phyloP scores from a whole-genome alignment of 139 green algal genomes.

The Volvox africanus region DNA sequence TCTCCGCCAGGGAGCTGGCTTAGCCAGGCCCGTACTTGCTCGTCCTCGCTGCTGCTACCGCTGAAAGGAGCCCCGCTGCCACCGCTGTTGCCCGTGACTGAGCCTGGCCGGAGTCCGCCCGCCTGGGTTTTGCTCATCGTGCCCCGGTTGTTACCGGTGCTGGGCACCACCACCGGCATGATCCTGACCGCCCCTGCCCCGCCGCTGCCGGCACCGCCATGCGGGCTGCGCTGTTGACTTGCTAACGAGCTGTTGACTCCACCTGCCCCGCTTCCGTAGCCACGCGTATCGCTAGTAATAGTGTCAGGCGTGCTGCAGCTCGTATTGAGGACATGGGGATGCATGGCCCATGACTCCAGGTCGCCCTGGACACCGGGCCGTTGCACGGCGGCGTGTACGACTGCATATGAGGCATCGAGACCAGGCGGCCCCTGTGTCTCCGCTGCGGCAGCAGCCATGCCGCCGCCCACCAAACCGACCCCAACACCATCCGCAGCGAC shows the following conservation, averaged over 20 bases:
- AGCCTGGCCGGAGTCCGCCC: background rate
- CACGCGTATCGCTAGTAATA: no score
- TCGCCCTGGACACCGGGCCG: background rate
- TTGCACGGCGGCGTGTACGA: background rate
- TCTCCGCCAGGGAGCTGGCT: slow-evolving; percentile 15
- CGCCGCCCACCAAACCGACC: background rate
- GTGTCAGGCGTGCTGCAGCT: background rate
- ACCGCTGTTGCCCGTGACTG: background rate
- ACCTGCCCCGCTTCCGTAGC: background rate
- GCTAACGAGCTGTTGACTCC: background rate
- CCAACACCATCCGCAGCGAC: background rate
- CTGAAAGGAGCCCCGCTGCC: background rate
- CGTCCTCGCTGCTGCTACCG: background rate
- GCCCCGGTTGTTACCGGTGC: background rate
- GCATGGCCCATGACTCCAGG: slow-evolving; percentile 41
- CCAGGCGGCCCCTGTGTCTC: slow-evolving; percentile 34
- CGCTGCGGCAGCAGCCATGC: slow-evolving; percentile 19
- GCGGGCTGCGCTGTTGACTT: background rate
- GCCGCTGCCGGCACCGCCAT: background rate
- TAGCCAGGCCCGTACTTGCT: slow-evolving; percentile 17
- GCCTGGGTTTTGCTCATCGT: background rate
- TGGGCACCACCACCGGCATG: background rate
- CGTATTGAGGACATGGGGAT: slow-evolving; percentile 31
- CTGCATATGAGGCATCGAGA: slow-evolving; percentile 36
- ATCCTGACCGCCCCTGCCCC: background rate